Conservation (phyloP, 169 alveolate genomes). For the Plasmodium falciparum region DNA sequence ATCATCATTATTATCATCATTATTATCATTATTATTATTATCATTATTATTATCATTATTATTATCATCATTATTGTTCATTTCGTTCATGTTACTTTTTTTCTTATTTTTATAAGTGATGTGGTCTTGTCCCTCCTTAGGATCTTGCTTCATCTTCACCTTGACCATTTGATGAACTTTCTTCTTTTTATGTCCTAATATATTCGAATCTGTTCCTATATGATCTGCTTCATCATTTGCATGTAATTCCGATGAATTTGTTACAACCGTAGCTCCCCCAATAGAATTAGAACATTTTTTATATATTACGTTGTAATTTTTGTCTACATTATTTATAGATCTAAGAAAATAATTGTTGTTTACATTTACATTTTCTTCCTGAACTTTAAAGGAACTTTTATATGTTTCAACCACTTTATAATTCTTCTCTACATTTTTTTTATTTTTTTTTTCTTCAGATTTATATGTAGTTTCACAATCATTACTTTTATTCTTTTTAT, state of each 20-base stretch:
- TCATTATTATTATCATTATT: too few species aligned
- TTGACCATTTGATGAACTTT: too few species aligned
- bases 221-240: too few species aligned
- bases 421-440: slow-evolving; percentile 38
- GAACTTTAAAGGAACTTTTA: neutral
- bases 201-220: too few species aligned
- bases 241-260: too few species aligned
- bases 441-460: slow-evolving; percentile 18
- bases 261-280: neutral
- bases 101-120: too few species aligned
- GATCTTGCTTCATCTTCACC: too few species aligned
- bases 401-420: neutral
- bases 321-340: slow-evolving; percentile 14
- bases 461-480: slow-evolving; percentile 37
- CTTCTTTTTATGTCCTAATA: too few species aligned
- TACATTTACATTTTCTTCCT: neutral
- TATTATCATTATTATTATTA: too few species aligned
- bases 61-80: neutral
- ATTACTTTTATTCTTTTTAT: slow-evolving; percentile 59
- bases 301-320: neutral
- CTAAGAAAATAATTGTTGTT: neutral
- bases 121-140: too few species aligned
- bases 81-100: too few species aligned
- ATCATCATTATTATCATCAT: neutral
- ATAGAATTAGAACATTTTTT: neutral